Evolutionary conservation across 805 yeast species (phyloP), one percentile per base, ranked within the genome.

Genomic region (Kluyveromyces aestuarii): DNA sequence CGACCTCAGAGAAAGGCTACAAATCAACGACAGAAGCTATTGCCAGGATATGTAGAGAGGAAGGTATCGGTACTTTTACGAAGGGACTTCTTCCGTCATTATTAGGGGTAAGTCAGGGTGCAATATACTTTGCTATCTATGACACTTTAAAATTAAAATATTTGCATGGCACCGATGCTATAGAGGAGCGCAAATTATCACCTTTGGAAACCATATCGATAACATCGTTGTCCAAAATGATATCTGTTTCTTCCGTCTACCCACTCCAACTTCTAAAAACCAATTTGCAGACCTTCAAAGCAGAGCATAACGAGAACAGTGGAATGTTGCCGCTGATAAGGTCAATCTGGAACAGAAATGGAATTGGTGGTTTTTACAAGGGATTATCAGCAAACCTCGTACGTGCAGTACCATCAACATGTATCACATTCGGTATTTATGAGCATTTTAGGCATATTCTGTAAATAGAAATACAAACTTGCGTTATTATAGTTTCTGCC

Each of bases 361-460:
- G 93, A 0, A 10, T 77, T 4, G 52, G 58, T 11, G 96, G 89
- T 0, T 84, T 90, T 52, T 93, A 93, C 63, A 82, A 84, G 55
- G 99, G 99, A 0, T 65, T 93, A 16, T 67, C 79, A 1, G 84
- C 96, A 1, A 90, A 89, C 54, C 61, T 91, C 16, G 50, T 86
- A 1, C 72, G 98, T 43, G 96, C 91, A 0, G 74, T 93, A 5
- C 99, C 99, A 0, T 89, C 96, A 1, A 90, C 97, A 4, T 86
- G 96, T 60, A 77, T 90, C 11, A 93, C 98, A 0, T 88, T 93
- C 62, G 72, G 84, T 6, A 85, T 85, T 6, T 93, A 93, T 59
- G 99, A 93, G 61, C 72, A 75, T 38, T 70, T 78, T 53, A 74
- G 69, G 46, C 61, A 59, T 27, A 44, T 41, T 38, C 27, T 18